Evolutionary conservation across 2,329 filamentous ascomycete genomes (phyloP).

Genomic region (Dichotomopilus funicola): DNA sequence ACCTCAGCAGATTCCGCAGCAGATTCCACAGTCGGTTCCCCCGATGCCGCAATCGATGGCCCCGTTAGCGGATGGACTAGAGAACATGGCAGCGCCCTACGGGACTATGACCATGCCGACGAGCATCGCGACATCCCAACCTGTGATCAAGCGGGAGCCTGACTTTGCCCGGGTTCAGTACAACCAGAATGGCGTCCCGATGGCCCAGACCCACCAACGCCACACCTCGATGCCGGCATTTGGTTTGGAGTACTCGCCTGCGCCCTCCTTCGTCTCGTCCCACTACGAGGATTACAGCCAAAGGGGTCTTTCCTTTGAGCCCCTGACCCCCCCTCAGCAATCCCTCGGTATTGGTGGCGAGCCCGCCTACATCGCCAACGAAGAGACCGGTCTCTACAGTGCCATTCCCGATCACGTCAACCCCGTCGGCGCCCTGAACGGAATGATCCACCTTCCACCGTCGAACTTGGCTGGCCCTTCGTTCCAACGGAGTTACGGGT

Average conservation of each 20-base stretch:
- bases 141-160: slow-evolving; percentile 78
- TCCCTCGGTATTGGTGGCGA: slow-evolving; percentile 73
- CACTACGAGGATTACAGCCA: slow-evolving; percentile 98
- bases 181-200: slow-evolving; percentile 83
- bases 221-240: slow-evolving; percentile 99
- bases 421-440: slow-evolving; percentile 68
- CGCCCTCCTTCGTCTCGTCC: slow-evolving; percentile 96
- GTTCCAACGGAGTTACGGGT: slow-evolving; percentile 66
- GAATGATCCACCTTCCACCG: slow-evolving; percentile 84
- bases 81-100: slow-evolving; percentile 62
- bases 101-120: slow-evolving; percentile 62
- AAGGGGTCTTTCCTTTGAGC: slow-evolving; percentile 91
- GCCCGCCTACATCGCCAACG: slow-evolving; percentile 95
- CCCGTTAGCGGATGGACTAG: slow-evolving; percentile 58
- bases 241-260: slow-evolving; percentile 90
- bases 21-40: slow-evolving; percentile 1
- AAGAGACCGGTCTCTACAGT: slow-evolving; percentile 93
- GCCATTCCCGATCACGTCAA: slow-evolving; percentile 81
- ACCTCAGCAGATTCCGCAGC: slow-evolving; percentile 38
- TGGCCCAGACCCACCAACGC: slow-evolving; percentile 77
- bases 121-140: slow-evolving; percentile 57
- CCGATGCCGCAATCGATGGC: slow-evolving; percentile 40
- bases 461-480: slow-evolving; percentile 76
- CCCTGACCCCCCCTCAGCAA: slow-evolving; percentile 91
- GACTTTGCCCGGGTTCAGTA: slow-evolving; percentile 79